phyloP scores from a whole-genome alignment of 2,329 filamentous ascomycete genomes.

The Raffaelea albimanens region DNA sequence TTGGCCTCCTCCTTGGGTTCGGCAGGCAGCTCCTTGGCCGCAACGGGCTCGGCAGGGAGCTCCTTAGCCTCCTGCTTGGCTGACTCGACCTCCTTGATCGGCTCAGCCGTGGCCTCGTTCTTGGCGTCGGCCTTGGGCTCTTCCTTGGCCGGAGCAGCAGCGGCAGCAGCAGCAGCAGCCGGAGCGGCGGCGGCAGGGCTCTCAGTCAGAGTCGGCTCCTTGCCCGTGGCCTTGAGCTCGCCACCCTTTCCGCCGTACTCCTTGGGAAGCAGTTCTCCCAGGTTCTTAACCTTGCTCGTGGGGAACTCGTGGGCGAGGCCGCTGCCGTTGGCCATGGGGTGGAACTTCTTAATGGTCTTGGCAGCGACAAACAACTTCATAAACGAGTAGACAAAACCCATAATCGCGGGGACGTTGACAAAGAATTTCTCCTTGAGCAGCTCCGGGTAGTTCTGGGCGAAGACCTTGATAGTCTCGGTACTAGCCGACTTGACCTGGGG shows the following conservation, averaged over 20 bases:
- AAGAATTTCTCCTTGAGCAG: conserved; percentile 88
- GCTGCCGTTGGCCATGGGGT: conserved; percentile 65
- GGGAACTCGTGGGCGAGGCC: conserved; percentile 54
- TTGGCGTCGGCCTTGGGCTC: not conserved
- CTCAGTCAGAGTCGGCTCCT: conserved; percentile 15
- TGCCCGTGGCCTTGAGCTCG: conserved; percentile 16
- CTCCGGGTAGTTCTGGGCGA: conserved; percentile 80
- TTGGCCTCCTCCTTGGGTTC: not conserved
- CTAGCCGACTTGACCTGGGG: conserved; percentile 66
- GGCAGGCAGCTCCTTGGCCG: not conserved
- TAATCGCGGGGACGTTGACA: conserved; percentile 82
- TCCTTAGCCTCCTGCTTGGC: not conserved
- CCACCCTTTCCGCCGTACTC: conserved; percentile 69
- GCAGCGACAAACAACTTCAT: conserved; percentile 68
- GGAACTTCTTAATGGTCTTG: conserved; percentile 70
- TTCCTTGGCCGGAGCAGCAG: not conserved
- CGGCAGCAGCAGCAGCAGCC: not conserved
- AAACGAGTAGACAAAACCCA: conserved; percentile 75
- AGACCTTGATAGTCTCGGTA: conserved; percentile 71
- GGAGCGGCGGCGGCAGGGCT: not conserved
- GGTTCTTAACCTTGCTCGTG: conserved; percentile 36
- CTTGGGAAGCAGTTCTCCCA: conserved; percentile 59
- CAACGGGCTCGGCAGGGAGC: not conserved
- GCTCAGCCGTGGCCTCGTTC: not conserved
- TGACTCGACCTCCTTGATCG: not conserved